Evolutionary conservation across 2,329 filamentous ascomycete species (phyloP), one percentile per base, ranked within the genome.

Genomic region (Furcasterigmium sp.): DNA sequence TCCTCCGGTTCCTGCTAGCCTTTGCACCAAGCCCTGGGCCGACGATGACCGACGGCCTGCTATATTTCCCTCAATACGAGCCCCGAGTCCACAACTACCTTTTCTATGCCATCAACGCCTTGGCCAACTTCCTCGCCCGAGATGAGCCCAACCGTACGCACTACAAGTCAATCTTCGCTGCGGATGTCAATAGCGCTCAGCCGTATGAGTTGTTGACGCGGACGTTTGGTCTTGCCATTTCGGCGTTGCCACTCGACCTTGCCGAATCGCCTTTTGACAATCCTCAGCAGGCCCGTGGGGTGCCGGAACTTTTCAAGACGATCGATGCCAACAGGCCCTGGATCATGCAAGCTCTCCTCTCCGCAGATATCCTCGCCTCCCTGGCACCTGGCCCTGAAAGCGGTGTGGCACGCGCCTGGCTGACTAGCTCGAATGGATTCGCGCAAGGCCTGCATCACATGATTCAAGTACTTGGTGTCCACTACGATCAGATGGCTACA

Each of bases 81-180:
- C 88, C 93, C 0, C 71, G 77, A 9, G 67, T 90, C 23, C 91
- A 98, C 60, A 83, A 85, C 34, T 97, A 97, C 60, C 79, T 95
- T 1, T 91, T 91, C 3, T 82, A 88, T 29, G 93, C 93, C 1
- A 80, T 97, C 15, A 93, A 98, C 60, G 85, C 86, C 38, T 70
- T 97, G 20, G 91, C 93, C 3, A 97, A 97, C 63, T 72, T 98
- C 3, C 73, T 98, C 20, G 91, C 93, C 4, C 79, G 91, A 41
- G 93, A 97, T 59, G 91, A 97, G 53, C 91, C 93, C 0, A 98
- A 98, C 56, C 75, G 93, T 48, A 82, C 82, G 3, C 84, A 87
- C 54, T 97, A 91, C 69, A 87, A 85, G 60, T 73, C 80, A 32
- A 85, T 97, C 9, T 94, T 97, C 55, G 72, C 82, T 17, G 75